Conservation (phyloP, 306 rosid species). For the Prunus fruticosa region DNA sequence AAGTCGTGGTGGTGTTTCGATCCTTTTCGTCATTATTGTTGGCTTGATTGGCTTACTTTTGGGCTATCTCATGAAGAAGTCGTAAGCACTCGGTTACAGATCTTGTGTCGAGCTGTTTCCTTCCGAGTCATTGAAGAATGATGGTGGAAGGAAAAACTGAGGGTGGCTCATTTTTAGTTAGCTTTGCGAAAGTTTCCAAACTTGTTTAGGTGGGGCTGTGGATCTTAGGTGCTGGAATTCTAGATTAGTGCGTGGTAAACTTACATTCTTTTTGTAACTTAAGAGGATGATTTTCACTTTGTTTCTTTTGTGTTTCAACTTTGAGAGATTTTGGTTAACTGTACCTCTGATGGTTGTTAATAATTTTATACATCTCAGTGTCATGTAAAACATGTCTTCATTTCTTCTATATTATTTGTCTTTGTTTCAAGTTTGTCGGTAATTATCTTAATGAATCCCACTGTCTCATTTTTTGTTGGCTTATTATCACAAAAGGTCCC, state of each 20-base stretch:
- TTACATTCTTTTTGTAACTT: conserved; percentile 70
- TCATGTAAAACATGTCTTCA: background rate
- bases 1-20: conserved; percentile 63
- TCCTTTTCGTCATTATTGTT: conserved; percentile 51
- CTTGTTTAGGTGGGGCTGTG: conserved; percentile 38
- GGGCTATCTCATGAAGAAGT: conserved; percentile 73
- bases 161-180: conserved; percentile 33
- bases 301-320: conserved; percentile 38
- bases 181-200: conserved; percentile 47
- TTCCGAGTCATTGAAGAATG: conserved; percentile 37
- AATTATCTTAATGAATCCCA: background rate
- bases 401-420: conserved; percentile 3
- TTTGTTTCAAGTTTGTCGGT: background rate
- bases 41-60: conserved; percentile 68
- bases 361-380: conserved; percentile 34
- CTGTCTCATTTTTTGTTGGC: too few species aligned
- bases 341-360: conserved; percentile 19
- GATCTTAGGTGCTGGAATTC: conserved; percentile 42
- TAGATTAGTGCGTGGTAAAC: conserved; percentile 37
- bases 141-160: conserved; percentile 44
- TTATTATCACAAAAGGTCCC: too few species aligned
- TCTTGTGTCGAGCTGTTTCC: conserved; percentile 23
- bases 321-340: conserved; percentile 35
- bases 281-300: conserved; percentile 20
- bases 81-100: conserved; percentile 31